Evolutionary conservation across 2,329 filamentous ascomycete species (phyloP), one percentile per base, ranked within the genome.

Genomic region (Clarireedia monteithiana): DNA sequence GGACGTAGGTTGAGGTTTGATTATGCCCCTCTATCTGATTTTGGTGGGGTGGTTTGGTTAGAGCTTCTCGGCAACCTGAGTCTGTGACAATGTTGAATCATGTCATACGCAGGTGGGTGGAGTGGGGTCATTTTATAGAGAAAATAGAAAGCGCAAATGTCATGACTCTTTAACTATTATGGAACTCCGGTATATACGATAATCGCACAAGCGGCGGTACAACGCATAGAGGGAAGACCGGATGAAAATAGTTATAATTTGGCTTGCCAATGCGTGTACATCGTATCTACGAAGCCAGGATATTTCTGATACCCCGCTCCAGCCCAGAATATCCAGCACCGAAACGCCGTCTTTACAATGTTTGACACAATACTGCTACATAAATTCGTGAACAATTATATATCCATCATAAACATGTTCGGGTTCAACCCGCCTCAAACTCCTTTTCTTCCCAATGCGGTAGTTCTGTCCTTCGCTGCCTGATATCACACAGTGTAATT

Each of bases 21-120:
- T 44, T 48, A 40, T 61, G 58, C 62, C 63, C 62, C 62, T 64
- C 63, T 59, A 59, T 58, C 50, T 23, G 14, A 44, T 36, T 53
- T 55, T 60, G 58, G 60, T 62, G 62, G 62, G 61, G 62, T 60
- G 53, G 30, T 57, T 55, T 53, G 44, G n/a, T 36, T 53, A 26
- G 47, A 27, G 40, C 17, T 23, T 42, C 36, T 53, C 55, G 55
- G 50, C 44, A 53, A 23, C 49, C 40, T 50, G 24, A 50, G 48
- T 26, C 47, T 46, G 38, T 55, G 52, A 53, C 30, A 15, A 15
- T 23, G 24, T 48, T 15, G 47, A 42, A 45, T 55, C 47, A 54
- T 30, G 44, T 48, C n/a, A 38, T 17, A 53, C 34, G 53, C 3
- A 14, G 20, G 20, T 47, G 44, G 44, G 44, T 24, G 40, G 40